A percentile compares a stretch with the other conserved stretches of the same genome.
phyloP scores from a whole-genome alignment of 768 basidiomycete genomes.

The Suillus spraguei region DNA sequence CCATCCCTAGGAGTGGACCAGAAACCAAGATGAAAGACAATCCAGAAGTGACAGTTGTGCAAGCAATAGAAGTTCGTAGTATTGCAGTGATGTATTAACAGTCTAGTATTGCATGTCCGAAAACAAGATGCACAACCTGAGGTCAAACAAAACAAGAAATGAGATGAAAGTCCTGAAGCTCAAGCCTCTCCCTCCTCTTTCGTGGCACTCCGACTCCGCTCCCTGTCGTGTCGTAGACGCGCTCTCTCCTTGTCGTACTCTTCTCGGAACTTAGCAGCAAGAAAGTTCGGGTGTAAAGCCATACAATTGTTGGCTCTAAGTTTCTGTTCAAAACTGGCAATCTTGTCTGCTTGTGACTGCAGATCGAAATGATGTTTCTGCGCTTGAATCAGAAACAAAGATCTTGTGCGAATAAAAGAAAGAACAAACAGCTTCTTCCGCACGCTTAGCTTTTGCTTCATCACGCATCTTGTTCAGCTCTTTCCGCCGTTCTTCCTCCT shows the following conservation, averaged over 20 bases:
- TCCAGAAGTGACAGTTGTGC: background rate
- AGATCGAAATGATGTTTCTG: conserved; percentile 56
- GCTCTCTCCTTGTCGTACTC: conserved; percentile 46
- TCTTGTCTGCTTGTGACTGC: conserved; percentile 61
- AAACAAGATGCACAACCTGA: background rate
- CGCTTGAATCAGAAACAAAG: conserved; percentile 16
- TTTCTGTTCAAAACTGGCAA: conserved; percentile 62
- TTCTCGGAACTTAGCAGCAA: conserved; percentile 61
- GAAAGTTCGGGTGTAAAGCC: conserved; percentile 61
- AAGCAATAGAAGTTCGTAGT: background rate
- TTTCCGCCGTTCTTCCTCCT: conserved; percentile 68
- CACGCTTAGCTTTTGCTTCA: conserved; percentile 61
- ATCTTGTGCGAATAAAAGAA: background rate
- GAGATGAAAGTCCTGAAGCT: conserved; percentile 21
- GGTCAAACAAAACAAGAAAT: background rate
- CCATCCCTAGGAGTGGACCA: background rate
- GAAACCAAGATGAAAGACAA: background rate
- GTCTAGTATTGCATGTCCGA: conserved; percentile 4
- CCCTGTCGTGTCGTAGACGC: conserved; percentile 31
- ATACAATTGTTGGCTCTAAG: conserved; percentile 51
- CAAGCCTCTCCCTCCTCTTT: conserved; percentile 34
- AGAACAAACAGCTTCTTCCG: conserved; percentile 53
- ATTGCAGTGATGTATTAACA: conserved; percentile 6
- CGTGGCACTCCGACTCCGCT: conserved; percentile 27
- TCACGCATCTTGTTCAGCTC: conserved; percentile 72